Evolutionary conservation across 352 stramenopile species (phyloP).

Genomic region (Phytophthora litchii): DNA sequence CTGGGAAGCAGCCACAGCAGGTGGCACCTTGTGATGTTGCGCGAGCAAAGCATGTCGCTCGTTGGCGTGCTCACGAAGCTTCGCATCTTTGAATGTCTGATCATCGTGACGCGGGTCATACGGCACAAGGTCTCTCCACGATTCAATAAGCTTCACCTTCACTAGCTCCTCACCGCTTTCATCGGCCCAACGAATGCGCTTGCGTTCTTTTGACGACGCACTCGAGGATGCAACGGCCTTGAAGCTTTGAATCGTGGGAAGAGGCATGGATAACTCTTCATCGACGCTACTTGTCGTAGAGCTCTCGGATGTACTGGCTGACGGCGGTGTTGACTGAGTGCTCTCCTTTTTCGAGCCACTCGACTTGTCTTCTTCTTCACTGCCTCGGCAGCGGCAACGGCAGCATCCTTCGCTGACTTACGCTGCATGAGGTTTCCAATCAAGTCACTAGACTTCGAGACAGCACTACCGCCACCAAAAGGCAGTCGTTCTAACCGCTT

Average conservation of each 20-base stretch:
- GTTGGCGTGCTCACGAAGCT: conserved; percentile 83
- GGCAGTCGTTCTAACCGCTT: conserved; percentile 79
- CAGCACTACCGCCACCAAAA: conserved; percentile 53
- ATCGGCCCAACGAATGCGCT: conserved; percentile 85
- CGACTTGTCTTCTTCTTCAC: conserved; percentile 45
- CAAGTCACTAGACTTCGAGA: conserved; percentile 80
- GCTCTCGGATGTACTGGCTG: conserved; percentile 31
- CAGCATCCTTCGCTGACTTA: conserved; percentile 78
- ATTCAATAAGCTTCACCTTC: conserved; percentile 87
- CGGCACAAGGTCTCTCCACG: conserved; percentile 80
- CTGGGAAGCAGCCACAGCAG: conserved; percentile 49
- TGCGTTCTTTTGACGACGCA: conserved; percentile 42
- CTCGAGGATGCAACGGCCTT: conserved; percentile 51
- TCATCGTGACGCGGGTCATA: conserved; percentile 64
- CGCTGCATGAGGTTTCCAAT: conserved; percentile 87
- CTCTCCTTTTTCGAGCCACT: conserved; percentile 27
- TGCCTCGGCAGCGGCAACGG: conserved; percentile 33
- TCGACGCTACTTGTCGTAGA: conserved; percentile 35
- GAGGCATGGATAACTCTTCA: conserved; percentile 48
- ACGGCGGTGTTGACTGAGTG: conserved; percentile 5
- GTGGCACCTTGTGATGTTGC: conserved; percentile 74
- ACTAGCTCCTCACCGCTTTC: conserved; percentile 77
- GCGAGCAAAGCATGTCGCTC: conserved; percentile 69
- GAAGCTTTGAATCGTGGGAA: conserved; percentile 87
- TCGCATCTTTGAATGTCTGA: conserved; percentile 81